Percentiles rank a stretch among this genome's conserved stretches.
Evolutionary conservation across 176 grass and related monocot genomes (phyloP).

Genomic region (Thinopyrum elongatum): DNA sequence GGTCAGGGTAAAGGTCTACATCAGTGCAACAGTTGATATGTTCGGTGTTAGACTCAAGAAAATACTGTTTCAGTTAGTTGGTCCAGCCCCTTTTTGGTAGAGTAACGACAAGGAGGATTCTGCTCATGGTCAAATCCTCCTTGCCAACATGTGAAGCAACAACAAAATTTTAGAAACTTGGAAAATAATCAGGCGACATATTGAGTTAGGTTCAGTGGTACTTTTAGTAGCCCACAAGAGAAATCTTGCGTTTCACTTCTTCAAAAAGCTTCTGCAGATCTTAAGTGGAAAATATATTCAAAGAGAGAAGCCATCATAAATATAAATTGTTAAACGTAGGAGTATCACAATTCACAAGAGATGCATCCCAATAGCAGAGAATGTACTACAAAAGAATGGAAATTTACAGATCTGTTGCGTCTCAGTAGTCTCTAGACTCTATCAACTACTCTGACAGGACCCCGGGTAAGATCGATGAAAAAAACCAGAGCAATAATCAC

Average conservation of each 20-base stretch:
- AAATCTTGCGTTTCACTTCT: not conserved
- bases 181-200: not conserved
- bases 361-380: not conserved
- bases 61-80: conserved; percentile 14
- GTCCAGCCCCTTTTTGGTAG: conserved; percentile 4
- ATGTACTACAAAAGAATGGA: conserved; percentile 16
- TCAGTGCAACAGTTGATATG: not conserved
- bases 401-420: conserved; percentile 29
- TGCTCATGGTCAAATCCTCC: conserved; percentile 24
- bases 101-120: conserved; percentile 1
- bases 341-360: not conserved
- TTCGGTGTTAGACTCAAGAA: conserved; percentile 20
- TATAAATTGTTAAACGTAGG: not conserved
- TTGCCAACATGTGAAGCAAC: conserved; percentile 32
- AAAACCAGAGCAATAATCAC: conserved; percentile 32
- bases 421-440: conserved; percentile 5
- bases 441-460: conserved; percentile 1
- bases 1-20: conserved; percentile 8
- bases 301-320: not conserved
- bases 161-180: not conserved
- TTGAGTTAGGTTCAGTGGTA: not conserved
- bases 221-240: not conserved
- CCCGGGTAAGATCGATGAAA: not conserved
- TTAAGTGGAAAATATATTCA: not conserved
- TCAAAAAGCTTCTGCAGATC: not conserved